phyloP scores from a whole-genome alignment of 805 yeast genomes.

The Wickerhamiella cacticola region DNA sequence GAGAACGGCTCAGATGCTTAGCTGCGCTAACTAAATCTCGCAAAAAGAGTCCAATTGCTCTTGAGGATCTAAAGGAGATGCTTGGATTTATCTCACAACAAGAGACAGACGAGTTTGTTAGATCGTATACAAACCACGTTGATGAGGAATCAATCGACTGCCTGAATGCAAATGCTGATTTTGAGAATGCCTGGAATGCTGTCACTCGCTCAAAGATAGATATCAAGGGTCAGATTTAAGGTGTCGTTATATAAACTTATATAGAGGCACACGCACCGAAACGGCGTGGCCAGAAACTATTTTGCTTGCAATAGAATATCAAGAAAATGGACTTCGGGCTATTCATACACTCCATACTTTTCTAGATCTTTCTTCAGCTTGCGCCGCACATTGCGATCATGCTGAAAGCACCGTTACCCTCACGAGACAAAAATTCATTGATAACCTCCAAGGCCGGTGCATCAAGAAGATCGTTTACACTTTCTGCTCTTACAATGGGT shows the following conservation, averaged over 20 bases:
- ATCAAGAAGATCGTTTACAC: constrained; percentile 44
- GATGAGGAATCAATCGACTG: constrained; percentile 17
- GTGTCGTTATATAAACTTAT: too few species aligned
- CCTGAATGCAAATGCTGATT: constrained; percentile 25
- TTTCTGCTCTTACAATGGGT: constrained; percentile 48
- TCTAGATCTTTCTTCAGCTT: not conserved
- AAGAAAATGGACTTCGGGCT: not conserved
- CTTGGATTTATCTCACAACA: constrained; percentile 30
- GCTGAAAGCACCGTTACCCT: constrained; percentile 42
- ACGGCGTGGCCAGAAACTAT: not conserved
- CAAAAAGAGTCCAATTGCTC: constrained; percentile 31
- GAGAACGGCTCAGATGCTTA: constrained; percentile 48
- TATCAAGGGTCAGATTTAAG: constrained; percentile 68
- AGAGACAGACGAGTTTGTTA: constrained; percentile 8
- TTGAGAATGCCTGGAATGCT: constrained; percentile 31
- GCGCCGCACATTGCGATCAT: constrained; percentile 44
- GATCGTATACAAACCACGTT: not conserved
- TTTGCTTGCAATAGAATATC: not conserved
- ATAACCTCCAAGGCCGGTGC: constrained; percentile 42
- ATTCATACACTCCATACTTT: not conserved
- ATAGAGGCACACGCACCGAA: not conserved
- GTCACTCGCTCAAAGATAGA: constrained; percentile 43
- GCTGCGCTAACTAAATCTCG: constrained; percentile 40
- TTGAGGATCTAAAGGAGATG: constrained; percentile 20
- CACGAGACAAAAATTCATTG: constrained; percentile 49